Percentiles rank a stretch among this genome's conserved stretches.
These are phyloP conservation scores for Glomus cerebriforme DNA, from an alignment of 192 early-diverging fungal genomes.

Conservation along the genomic window DNA sequence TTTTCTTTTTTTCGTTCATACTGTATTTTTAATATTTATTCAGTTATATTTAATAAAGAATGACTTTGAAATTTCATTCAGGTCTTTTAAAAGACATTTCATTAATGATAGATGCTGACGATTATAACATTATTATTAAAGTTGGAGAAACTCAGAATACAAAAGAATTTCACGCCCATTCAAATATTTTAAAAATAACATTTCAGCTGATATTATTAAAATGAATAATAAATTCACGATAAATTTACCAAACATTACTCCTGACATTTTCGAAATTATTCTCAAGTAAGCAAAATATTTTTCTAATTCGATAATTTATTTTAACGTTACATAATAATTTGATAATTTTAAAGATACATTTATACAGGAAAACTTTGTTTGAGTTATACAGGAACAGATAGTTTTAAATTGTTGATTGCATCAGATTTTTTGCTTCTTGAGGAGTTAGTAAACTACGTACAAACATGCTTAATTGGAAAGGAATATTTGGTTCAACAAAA, in stretches of 20 bases:
- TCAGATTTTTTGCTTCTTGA: slow-evolving; percentile 11
- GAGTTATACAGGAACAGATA: neutral
- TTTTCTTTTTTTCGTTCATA: too few relatives aligned
- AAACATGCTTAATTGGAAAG: slow-evolving; percentile 4
- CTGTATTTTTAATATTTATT: too few relatives aligned
- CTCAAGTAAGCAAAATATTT: too few relatives aligned
- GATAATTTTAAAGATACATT: neutral
- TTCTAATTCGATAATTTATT: neutral
- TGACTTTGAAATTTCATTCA: neutral
- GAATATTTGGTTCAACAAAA: neutral
- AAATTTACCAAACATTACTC: slow-evolving; percentile 16
- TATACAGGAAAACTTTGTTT: neutral
- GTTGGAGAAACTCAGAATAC: neutral
- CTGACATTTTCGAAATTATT: neutral
- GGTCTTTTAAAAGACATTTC: neutral
- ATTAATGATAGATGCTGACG: neutral
- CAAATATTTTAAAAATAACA: neutral
- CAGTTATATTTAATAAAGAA: too few relatives aligned
- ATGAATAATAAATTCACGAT: neutral
- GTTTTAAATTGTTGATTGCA: slow-evolving; percentile 1
- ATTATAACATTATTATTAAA: slow-evolving; percentile 21
- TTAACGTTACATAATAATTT: too few relatives aligned
- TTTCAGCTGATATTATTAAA: neutral
- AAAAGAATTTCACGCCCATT: slow-evolving; percentile 9
- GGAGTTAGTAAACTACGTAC: neutral